A percentile compares a stretch with the other conserved stretches of the same genome.
Conservation (phyloP, 257 asterid species). For the Jacaranda mimosifolia region DNA sequence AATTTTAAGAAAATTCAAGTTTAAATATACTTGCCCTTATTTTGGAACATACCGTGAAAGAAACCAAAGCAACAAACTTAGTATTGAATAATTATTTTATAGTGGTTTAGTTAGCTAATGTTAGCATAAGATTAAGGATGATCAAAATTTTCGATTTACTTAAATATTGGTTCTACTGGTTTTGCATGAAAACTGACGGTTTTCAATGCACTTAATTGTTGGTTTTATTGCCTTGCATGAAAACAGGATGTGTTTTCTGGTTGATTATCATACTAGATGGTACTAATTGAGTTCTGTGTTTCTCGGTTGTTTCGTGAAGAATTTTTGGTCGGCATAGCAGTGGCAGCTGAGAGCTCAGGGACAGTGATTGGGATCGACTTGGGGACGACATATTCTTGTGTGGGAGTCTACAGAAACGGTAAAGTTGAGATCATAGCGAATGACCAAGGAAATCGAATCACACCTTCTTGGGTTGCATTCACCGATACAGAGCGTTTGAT, state of each 20-base stretch:
- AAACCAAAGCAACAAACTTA: too few relatives aligned
- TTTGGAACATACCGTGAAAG: too few relatives aligned
- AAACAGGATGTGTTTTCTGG: neutral
- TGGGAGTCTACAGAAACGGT: conserved; percentile 58
- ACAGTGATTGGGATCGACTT: conserved; percentile 60
- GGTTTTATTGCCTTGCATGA: too few relatives aligned
- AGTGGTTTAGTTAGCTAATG: too few relatives aligned
- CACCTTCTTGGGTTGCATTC: conserved; percentile 70
- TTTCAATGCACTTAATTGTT: too few relatives aligned
- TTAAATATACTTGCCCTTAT: too few relatives aligned
- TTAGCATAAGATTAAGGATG: too few relatives aligned
- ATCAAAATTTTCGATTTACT: too few relatives aligned
- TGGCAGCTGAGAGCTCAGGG: conserved; percentile 42
- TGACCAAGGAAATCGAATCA: conserved; percentile 65
- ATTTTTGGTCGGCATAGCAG: conserved; percentile 44
- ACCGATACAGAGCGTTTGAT: conserved; percentile 57
- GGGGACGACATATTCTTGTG: conserved; percentile 60
- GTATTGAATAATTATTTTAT: too few relatives aligned
- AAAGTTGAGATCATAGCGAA: conserved; percentile 61
- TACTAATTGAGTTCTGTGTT: neutral
- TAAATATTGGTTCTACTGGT: too few relatives aligned
- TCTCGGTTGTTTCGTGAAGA: neutral
- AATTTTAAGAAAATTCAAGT: too few relatives aligned
- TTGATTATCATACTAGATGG: neutral
- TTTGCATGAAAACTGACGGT: too few relatives aligned